These are phyloP conservation scores for Agaricus blazei DNA, from an alignment of 768 basidiomycete species.

Conservation along the genomic window DNA sequence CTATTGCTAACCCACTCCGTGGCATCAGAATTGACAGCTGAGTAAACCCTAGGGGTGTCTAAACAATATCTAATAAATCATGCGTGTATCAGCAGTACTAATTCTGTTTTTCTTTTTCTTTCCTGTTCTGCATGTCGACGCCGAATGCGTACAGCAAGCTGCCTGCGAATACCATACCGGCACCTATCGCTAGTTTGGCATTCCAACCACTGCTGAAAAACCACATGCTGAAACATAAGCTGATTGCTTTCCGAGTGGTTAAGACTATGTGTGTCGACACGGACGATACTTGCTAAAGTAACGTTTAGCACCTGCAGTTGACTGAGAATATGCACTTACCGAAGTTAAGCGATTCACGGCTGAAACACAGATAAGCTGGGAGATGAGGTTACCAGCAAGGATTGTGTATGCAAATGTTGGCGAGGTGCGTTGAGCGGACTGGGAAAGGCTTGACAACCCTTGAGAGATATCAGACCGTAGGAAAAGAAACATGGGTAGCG, in stretches of 20 bases:
- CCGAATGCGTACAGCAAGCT: conserved; percentile 49
- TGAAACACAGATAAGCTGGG: conserved; percentile 78
- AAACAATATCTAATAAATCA: no score
- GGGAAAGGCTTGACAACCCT: conserved; percentile 45
- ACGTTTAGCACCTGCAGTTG: not conserved
- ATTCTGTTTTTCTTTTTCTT: conserved; percentile 5
- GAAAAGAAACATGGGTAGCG: conserved; percentile 72
- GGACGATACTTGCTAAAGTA: conserved; percentile 59
- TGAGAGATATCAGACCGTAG: conserved; percentile 51
- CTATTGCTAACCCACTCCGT: no score
- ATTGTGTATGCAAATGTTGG: conserved; percentile 46
- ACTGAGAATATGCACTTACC: conserved; percentile 36
- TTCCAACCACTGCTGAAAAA: conserved; percentile 80
- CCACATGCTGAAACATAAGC: conserved; percentile 79
- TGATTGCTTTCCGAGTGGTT: conserved; percentile 76
- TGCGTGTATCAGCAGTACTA: conserved; percentile 9
- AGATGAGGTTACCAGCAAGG: conserved; percentile 57
- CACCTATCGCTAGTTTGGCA: conserved; percentile 55
- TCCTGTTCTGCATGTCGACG: not conserved
- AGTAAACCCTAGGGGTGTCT: no score
- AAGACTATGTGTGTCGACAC: conserved; percentile 80
- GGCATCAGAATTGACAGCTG: no score
- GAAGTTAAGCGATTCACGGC: conserved; percentile 81
- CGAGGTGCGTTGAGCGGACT: conserved; percentile 24
- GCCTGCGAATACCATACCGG: conserved; percentile 68